A percentile compares a stretch with the other conserved stretches of the same genome.
These are phyloP conservation scores for Picea sitchensis DNA, from an alignment of 75 land plant genomes.

Conservation along the genomic window DNA sequence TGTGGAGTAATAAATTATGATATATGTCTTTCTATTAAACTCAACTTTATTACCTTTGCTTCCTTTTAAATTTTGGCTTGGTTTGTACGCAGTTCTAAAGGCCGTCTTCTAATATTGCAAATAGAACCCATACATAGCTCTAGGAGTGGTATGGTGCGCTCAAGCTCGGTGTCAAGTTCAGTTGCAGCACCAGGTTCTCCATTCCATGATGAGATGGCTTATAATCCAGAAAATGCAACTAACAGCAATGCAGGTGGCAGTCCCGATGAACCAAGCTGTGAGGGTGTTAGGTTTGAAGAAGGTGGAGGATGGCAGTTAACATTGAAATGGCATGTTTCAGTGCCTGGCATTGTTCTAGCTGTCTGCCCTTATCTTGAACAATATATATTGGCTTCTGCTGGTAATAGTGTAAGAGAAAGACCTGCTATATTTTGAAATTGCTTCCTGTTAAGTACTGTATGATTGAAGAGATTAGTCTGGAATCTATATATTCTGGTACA, in stretches of 20 bases:
- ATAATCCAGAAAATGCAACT: constrained; percentile 43
- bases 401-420: constrained; percentile 72
- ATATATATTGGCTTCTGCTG: constrained; percentile 85
- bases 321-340: constrained; percentile 24
- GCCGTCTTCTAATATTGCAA: constrained; percentile 65
- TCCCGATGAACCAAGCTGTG: constrained; percentile 50
- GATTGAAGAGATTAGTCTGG: not conserved
- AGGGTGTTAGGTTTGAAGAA: constrained; percentile 58
- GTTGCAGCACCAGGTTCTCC: constrained; percentile 40
- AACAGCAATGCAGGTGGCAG: constrained; percentile 45
- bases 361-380: constrained; percentile 78
- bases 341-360: constrained; percentile 72
- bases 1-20: no score
- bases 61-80: not conserved
- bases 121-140: constrained; percentile 50
- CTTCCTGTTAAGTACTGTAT: not conserved
- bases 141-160: constrained; percentile 36
- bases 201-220: constrained; percentile 30
- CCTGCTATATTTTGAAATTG: not conserved
- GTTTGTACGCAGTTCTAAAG: constrained; percentile 61
- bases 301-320: constrained; percentile 57
- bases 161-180: constrained; percentile 40
- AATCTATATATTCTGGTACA: not conserved
- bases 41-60: not conserved
- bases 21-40: no score